Conservation (phyloP, 345 rosid species). For the Theobroma cacao region DNA sequence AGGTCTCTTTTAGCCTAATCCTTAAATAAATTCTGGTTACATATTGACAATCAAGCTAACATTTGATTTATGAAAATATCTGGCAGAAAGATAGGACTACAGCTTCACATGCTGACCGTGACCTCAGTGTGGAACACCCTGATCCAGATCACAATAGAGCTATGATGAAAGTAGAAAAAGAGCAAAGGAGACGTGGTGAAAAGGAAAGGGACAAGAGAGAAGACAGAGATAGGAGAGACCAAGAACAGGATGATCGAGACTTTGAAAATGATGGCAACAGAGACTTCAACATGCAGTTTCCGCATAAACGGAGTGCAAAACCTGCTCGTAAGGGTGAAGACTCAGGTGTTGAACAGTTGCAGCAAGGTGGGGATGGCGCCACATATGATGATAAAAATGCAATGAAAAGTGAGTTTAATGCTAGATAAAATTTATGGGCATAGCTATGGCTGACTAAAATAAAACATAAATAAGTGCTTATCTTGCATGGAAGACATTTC, state of each 20-base stretch:
- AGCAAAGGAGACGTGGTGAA: conserved; percentile 64
- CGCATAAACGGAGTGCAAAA: conserved; percentile 40
- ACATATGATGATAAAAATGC: conserved; percentile 66
- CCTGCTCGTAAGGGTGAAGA: conserved; percentile 33
- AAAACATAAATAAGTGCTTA: no score
- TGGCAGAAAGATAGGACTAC: conserved; percentile 71
- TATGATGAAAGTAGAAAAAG: conserved; percentile 56
- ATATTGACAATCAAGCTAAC: conserved; percentile 22
- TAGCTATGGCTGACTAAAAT: background rate
- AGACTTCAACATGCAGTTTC: conserved; percentile 53
- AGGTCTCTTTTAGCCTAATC: conserved; percentile 45
- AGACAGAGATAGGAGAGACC: conserved; percentile 63
- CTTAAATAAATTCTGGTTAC: conserved; percentile 1
- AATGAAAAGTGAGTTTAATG: conserved; percentile 46
- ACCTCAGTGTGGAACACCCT: conserved; percentile 51
- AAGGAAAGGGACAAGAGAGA: conserved; percentile 73
- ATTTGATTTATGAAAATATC: conserved; percentile 22
- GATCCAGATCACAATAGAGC: conserved; percentile 60
- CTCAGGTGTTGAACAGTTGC: conserved; percentile 42
- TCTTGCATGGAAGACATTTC: no score
- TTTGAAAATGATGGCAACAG: conserved; percentile 59
- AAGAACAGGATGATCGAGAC: conserved; percentile 50
- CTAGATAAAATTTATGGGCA: conserved; percentile 6
- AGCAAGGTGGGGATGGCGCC: conserved; percentile 62
- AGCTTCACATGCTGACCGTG: conserved; percentile 49